Base-by-base conservation (phyloP, 1,284 basidiomycete species). In the Schizophyllum amplum region DNA sequence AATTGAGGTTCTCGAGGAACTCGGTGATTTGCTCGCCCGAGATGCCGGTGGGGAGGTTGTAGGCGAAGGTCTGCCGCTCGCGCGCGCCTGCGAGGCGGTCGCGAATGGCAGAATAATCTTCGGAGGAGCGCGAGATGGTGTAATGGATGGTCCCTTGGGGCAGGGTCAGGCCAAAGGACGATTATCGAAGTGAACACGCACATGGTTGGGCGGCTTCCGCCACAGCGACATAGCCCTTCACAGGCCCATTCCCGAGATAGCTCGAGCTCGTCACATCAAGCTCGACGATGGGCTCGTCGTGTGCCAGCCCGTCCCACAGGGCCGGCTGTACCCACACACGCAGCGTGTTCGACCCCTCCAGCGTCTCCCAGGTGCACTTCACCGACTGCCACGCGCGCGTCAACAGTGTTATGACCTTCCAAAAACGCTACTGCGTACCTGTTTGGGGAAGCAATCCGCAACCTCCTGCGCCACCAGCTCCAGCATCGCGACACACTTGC, bases 401-500 rank as follows among this genome's bases (percentile, higher is more conserved):
- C 33, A 47, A 51, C 52, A 20, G 42, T 42, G 11, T 46, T n/a
- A 11, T 13, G 6, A 17, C 15, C 15, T n/a, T 25, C n/a, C 6
- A 55, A 49, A 24, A 9, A 22, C 42, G 5, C 48, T 54, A 33
- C 33, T 15, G 66, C 80, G 54, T 55, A 87, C 89, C 72, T 90
- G 71, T 6, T 78, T 69, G 0, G 90, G 90, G 71, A 88, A 94
- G 56, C 82, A 77, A 0, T 68, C 64, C 0, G 79, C 75, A 2
- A 90, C 79, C 57, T 87, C 81, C 5, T 83, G 75, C 24, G 88
- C 69, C 4, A 95, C 69, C 5, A 71, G 70, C 69, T 98, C 94
- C 60, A 98, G 74, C 17, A 97, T 62, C 2, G 73, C 74, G 3
- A 98, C 73, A 58, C 86, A 90, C 63, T 90, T 84, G 55, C 79